Conservation (phyloP, 495 filamentous ascomycete genomes). For the Penicillium maclennaniae region DNA sequence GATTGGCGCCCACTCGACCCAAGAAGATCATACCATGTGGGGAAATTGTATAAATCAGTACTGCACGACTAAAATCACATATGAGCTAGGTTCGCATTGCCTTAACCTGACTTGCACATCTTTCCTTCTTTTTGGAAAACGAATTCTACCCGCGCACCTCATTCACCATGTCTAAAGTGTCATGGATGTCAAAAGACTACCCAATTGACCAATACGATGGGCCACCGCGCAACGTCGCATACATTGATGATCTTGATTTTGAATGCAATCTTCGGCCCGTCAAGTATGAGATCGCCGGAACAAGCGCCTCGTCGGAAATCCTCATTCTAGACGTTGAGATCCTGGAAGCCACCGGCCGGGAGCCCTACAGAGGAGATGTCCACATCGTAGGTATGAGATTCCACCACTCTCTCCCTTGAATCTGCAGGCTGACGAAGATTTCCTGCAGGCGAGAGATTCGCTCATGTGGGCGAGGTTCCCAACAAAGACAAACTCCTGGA, state of each 20-base stretch:
- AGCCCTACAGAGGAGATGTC: constrained; percentile 47
- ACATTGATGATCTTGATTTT: constrained; percentile 8
- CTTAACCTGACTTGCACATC: too few relatives aligned
- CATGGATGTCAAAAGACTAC: constrained; percentile 7
- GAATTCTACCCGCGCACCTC: too few relatives aligned
- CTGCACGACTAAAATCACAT: too few relatives aligned
- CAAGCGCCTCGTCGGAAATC: constrained; percentile 32
- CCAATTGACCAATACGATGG: constrained; percentile 3
- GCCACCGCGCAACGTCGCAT: constrained; percentile 7
- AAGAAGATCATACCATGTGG: too few relatives aligned
- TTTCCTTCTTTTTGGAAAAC: too few relatives aligned
- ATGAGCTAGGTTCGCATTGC: too few relatives aligned
- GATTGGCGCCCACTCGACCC: too few relatives aligned
- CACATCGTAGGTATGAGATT: constrained; percentile 40
- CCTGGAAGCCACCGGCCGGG: constrained; percentile 43
- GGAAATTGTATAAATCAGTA: too few relatives aligned
- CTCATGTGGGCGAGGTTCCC: constrained; percentile 37
- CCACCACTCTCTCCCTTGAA: constrained; percentile 6
- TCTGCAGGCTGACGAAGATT: neutral
- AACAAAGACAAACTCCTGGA: constrained; percentile 26
- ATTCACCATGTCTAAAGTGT: neutral
- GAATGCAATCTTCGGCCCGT: constrained; percentile 14
- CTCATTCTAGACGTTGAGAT: constrained; percentile 48
- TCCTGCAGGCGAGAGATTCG: constrained; percentile 31
- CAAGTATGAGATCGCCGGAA: constrained; percentile 28